Conservation (phyloP, 352 stramenopile genomes). For the Pythium pyrilobum region DNA sequence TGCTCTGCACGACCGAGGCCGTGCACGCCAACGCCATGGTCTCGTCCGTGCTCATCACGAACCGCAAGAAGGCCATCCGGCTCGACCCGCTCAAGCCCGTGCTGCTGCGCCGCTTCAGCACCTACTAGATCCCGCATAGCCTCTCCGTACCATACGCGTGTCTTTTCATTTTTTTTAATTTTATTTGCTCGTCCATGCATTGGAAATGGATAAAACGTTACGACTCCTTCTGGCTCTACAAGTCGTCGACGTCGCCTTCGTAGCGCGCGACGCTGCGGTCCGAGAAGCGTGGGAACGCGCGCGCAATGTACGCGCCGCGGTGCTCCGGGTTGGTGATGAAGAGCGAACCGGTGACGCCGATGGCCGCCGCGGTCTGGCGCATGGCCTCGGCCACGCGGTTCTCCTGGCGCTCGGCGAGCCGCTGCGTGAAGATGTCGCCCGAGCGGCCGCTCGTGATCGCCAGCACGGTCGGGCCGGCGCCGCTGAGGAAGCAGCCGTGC, state of each 20-base stretch:
- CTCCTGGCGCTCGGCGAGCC: conserved; percentile 80
- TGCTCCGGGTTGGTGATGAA: conserved; percentile 97
- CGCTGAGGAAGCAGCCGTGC: conserved; percentile 95
- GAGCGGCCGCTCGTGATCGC: conserved; percentile 95
- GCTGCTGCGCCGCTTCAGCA: conserved; percentile 46
- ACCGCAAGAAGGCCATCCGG: conserved; percentile 63
- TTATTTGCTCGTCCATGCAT: too few relatives aligned
- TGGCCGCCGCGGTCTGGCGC: conserved; percentile 87
- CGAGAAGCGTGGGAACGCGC: conserved; percentile 91
- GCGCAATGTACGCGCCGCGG: conserved; percentile 94
- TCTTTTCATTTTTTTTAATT: conserved; percentile 1
- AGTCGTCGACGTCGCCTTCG: conserved; percentile 76
- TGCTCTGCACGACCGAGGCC: conserved; percentile 44
- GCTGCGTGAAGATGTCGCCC: conserved; percentile 99
- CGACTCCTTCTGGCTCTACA: conserved; percentile 25
- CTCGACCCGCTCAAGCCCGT: conserved; percentile 48
- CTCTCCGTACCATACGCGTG: conserved; percentile 2
- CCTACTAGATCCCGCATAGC: conserved; percentile 25
- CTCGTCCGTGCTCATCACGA: conserved; percentile 71
- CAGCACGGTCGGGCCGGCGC: conserved; percentile 96
- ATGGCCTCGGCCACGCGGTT: conserved; percentile 96
- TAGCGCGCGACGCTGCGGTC: conserved; percentile 75
- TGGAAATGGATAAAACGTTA: not conserved
- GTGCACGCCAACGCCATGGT: conserved; percentile 80
- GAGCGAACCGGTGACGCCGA: conserved; percentile 92